Evolutionary conservation across 1,284 basidiomycete genomes (phyloP), one percentile per base, ranked within the genome.

Genomic region (Hypsizygus ulmarius): DNA sequence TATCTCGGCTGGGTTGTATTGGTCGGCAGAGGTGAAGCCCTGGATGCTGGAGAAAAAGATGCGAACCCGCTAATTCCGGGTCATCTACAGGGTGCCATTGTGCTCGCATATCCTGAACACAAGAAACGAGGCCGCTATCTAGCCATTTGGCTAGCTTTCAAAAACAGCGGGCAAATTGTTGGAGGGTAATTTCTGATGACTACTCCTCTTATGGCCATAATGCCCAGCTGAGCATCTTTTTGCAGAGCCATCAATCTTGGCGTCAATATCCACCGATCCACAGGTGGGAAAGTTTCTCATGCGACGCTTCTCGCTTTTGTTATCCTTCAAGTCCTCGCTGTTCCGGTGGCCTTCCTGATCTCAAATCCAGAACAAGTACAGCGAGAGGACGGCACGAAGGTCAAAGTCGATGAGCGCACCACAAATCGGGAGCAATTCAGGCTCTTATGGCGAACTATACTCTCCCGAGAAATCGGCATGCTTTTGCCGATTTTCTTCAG

Each of bases 91-190:
- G 55, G 57, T 27, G 51, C 52, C 19, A 54, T 57, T 33, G 53
- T 58, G 5, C 37, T 58, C 10, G 53, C 57, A 8, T 58, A 55
- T 47, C 51, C 53, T 12, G 49, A 53, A 32, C 54, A 56, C 44
- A 38, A 28, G 29, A 58, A 61, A 32, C 50, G 53, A 25, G 56
- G 54, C n/a, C 43, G 53, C 10, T 61, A 59, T 36, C 45, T 61
- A 10, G 56, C 53, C 19, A 55, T 56, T n/a, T 58, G 57, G 55
- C 44, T 52, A 12, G 56, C 53, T 14, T 57, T 58, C 52, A 53
- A 59, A 45, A 54, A 52, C 28, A 54, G 56, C 29, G 53, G 53
- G 1, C 54, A 59, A 21, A 57, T 61, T 14, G 49, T 58, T 18
- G 57, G 59, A 48, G 59, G 59, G 57, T 58, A 41, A 36, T 33